phyloP scores from a whole-genome alignment of 768 basidiomycete genomes.

The Suillus decipiens region DNA sequence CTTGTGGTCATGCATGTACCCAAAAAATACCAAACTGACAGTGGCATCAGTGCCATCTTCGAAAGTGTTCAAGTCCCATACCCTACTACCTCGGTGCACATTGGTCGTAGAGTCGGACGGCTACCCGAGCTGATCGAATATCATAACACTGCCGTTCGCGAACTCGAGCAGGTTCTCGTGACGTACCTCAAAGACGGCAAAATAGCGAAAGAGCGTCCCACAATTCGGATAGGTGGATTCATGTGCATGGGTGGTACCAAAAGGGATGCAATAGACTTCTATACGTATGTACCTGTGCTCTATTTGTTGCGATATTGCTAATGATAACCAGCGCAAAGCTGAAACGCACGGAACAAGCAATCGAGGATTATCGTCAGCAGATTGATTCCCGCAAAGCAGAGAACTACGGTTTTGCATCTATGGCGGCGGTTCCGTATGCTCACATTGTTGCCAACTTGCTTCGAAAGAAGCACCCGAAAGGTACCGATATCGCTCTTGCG shows the following conservation, averaged over 20 bases:
- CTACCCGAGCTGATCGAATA: conserved; percentile 90
- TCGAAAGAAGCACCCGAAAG: conserved; percentile 67
- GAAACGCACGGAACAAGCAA: conserved; percentile 67
- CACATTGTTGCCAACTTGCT: conserved; percentile 81
- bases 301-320: conserved; percentile 12
- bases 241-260: conserved; percentile 83
- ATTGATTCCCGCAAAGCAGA: conserved; percentile 79
- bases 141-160: conserved; percentile 92
- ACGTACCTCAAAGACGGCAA: conserved; percentile 84
- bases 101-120: conserved; percentile 83
- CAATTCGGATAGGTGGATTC: conserved; percentile 73
- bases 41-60: conserved; percentile 79
- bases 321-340: conserved; percentile 40
- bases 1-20: conserved; percentile 80
- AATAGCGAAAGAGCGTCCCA: conserved; percentile 80
- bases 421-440: conserved; percentile 86
- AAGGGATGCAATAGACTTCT: conserved; percentile 92
- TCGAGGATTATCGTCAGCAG: conserved; percentile 70
- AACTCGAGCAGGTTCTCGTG: conserved; percentile 88
- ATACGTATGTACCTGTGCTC: conserved; percentile 60
- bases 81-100: conserved; percentile 88
- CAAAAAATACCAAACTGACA: conserved; percentile 80
- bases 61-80: conserved; percentile 78
- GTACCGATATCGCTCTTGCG: conserved; percentile 69
- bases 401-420: conserved; percentile 90